Percentiles rank a stretch among this genome's conserved stretches.
Conservation (phyloP, 768 basidiomycete genomes). For the Tulasnella sp. region DNA sequence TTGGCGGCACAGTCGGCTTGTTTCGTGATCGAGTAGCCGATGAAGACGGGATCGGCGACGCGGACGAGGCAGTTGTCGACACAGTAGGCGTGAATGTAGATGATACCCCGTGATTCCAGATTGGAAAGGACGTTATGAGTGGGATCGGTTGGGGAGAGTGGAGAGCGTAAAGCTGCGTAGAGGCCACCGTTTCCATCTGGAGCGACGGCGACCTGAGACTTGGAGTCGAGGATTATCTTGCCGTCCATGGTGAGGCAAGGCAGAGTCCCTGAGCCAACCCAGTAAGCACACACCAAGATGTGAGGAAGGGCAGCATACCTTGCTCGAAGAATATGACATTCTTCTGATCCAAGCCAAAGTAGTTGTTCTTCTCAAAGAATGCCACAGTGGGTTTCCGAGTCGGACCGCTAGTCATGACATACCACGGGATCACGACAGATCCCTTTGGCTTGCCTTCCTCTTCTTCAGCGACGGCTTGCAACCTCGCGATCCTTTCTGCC, state of each 20-base stretch:
- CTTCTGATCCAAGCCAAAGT: constrained; percentile 67
- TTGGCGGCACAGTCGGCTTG: constrained; percentile 88
- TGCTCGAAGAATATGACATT: constrained; percentile 94
- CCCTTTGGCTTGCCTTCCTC: constrained; percentile 30
- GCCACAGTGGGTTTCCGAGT: constrained; percentile 75
- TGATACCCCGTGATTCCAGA: constrained; percentile 57
- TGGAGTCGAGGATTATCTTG: constrained; percentile 75
- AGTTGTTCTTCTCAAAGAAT: constrained; percentile 64
- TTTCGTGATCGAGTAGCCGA: constrained; percentile 85
- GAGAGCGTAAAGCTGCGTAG: constrained; percentile 81
- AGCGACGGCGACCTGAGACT: constrained; percentile 76
- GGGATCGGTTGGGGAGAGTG: constrained; percentile 47
- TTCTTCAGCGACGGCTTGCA: constrained; percentile 64
- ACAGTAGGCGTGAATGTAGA: constrained; percentile 89
- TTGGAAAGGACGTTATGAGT: constrained; percentile 72
- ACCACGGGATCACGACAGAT: constrained; percentile 81
- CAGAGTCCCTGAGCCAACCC: constrained; percentile 55
- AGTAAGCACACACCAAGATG: background rate
- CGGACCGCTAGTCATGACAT: constrained; percentile 98
- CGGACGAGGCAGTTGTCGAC: constrained; percentile 98
- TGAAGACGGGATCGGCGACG: constrained; percentile 93
- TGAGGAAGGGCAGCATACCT: constrained; percentile 37
- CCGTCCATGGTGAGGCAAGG: constrained; percentile 92
- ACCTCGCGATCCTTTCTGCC: constrained; percentile 83
- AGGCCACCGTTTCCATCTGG: constrained; percentile 97